These are phyloP conservation scores for Nematocida sp. DNA, from an alignment of 371 early-diverging fungal species.

Conservation along the genomic window DNA sequence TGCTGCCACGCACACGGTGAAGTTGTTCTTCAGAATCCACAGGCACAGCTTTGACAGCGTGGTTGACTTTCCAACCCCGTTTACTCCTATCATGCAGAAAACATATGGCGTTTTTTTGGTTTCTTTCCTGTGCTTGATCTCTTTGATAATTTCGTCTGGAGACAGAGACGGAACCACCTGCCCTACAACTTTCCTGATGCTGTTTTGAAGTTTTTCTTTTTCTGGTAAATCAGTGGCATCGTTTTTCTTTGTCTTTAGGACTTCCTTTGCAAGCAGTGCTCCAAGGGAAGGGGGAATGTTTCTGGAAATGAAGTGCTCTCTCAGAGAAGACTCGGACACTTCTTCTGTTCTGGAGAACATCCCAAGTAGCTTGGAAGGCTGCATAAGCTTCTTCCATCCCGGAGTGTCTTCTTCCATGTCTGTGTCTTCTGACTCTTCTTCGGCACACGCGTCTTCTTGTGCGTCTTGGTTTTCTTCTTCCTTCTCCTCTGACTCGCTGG, in stretches of 20 bases:
- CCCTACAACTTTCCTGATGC: constrained; percentile 76
- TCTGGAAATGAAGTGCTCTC: constrained; percentile 57
- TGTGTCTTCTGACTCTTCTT: constrained; percentile 21
- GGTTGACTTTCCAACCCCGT: constrained; percentile 95
- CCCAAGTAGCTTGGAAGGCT: constrained; percentile 28
- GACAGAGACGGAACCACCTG: constrained; percentile 71
- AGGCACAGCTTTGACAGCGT: constrained; percentile 91
- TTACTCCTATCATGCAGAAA: constrained; percentile 88
- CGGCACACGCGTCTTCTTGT: too few species aligned
- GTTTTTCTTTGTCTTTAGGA: constrained; percentile 45
- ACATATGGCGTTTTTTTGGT: constrained; percentile 70
- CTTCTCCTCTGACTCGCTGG: constrained; percentile 19
- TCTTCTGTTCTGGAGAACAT: constrained; percentile 53
- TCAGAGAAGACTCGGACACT: constrained; percentile 52
- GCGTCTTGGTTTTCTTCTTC: constrained; percentile 39
- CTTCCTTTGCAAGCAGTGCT: constrained; percentile 51
- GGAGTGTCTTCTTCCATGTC: constrained; percentile 24
- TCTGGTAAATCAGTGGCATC: constrained; percentile 31
- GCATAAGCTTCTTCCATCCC: constrained; percentile 5
- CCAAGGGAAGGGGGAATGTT: constrained; percentile 57
- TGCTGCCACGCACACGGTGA: constrained; percentile 85
- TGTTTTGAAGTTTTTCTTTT: constrained; percentile 71
- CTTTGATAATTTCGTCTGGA: constrained; percentile 78
- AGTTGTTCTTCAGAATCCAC: constrained; percentile 85
- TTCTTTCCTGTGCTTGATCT: constrained; percentile 69